Evolutionary conservation across 345 rosid species (phyloP).

Genomic region (Draba incana): DNA sequence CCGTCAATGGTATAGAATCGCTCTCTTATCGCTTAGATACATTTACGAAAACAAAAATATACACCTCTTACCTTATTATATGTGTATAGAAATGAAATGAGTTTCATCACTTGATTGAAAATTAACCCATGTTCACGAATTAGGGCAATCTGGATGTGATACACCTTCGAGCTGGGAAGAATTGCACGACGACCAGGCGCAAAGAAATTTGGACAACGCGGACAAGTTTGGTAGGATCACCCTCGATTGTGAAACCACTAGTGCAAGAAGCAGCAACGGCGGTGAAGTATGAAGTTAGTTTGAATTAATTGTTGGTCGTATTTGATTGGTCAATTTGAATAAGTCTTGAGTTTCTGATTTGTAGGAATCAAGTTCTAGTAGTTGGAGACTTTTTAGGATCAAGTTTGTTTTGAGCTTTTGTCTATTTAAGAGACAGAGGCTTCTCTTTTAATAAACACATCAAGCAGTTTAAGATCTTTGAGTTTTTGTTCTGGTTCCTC

Average conservation of each 20-base stretch:
- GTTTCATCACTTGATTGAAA: background rate
- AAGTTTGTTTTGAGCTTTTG: too few species aligned
- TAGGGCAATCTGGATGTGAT: constrained; percentile 5
- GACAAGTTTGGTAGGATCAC: background rate
- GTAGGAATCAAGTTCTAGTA: too few species aligned
- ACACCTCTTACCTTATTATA: background rate
- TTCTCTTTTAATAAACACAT: too few species aligned
- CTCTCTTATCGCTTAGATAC: background rate
- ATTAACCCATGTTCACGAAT: background rate
- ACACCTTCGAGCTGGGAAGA: background rate
- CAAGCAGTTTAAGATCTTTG: too few species aligned
- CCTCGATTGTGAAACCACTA: background rate
- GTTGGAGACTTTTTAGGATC: too few species aligned
- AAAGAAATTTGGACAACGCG: background rate
- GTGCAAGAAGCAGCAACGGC: background rate
- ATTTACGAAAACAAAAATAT: background rate
- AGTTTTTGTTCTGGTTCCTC: too few species aligned
- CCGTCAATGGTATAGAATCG: background rate
- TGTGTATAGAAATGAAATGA: background rate
- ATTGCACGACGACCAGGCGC: background rate
- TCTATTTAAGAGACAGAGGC: too few species aligned
- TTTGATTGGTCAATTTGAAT: too few species aligned
- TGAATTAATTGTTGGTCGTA: too few species aligned
- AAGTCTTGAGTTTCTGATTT: too few species aligned
- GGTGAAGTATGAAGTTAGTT: too few species aligned